Base-by-base conservation (phyloP, 257 asterid species). In the Cinchona pubescens region DNA sequence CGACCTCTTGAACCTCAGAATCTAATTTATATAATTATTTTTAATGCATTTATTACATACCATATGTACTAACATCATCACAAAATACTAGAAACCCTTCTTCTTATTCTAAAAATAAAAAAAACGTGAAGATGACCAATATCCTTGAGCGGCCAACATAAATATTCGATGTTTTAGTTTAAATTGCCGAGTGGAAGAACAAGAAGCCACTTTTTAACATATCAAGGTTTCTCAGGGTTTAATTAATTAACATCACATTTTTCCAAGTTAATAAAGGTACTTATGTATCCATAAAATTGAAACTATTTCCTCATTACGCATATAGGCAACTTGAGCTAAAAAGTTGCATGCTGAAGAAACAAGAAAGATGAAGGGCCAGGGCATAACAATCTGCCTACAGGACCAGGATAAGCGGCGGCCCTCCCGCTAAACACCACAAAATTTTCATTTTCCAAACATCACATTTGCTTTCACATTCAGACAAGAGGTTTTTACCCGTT, bases 401-500 rank as follows among this genome's bases (percentile, higher is more conserved):
- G 21, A 14, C 12, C 66, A 14, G 34, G 35, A 58, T 58, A 34
- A 25, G 63, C 63, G 15, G 35, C 43, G n/a, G 43, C 66, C 18
- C 67, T 72, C 67, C 76, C 55, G 46, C 61, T 72, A 27, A 37
- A 56, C 61, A 56, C 34, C 25, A 72, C 10, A 37, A 4, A 10
- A 10, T 27, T 34, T 62, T 8, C 40, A 18, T 37, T 62, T 62
- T 34, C 30, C 67, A 62, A 62, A 62, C 15, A 5, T 21, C 42
- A 62, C 67, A 32, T 62, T 14, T 13, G 37, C 5, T 67, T 40
- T 67, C 71, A 66, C 34, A 42, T 40, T n/a, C 71, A 25, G 34
- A 12, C 55, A 29, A n/a, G 71, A 66, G 25, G 34, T 67, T 67
- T 42, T 11, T 12, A 53, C 55, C 71, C 18, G 42, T 5, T 46